These are phyloP conservation scores for Ceratocystiopsis sp. DNA, from an alignment of 2,329 filamentous ascomycete genomes.

Conservation along the genomic window DNA sequence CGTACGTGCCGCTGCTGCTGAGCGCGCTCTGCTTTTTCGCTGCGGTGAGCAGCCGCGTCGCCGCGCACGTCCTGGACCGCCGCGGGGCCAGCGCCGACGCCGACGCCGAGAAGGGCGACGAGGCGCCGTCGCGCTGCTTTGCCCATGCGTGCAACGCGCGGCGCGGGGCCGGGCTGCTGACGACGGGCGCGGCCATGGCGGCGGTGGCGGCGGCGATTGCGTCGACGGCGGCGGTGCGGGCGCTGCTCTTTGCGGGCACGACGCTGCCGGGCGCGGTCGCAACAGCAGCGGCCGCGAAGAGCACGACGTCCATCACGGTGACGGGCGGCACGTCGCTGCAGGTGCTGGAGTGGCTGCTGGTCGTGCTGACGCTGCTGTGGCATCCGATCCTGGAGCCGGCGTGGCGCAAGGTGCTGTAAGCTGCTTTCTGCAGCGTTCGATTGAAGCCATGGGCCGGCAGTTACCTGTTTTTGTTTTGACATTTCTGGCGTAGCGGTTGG, in stretches of 20 bases:
- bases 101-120: not conserved
- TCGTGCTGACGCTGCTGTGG: slow-evolving; percentile 8
- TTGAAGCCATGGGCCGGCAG: no score
- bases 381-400: slow-evolving; percentile 7
- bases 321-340: slow-evolving; percentile 8
- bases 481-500: no score
- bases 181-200: slow-evolving; percentile 6
- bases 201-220: slow-evolving; percentile 7
- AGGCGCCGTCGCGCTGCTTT: not conserved
- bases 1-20: slow-evolving; percentile 7
- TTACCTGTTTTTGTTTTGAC: no score
- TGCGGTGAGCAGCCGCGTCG: slow-evolving; percentile 5
- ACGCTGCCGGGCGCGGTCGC: slow-evolving; percentile 4
- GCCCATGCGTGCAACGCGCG: slow-evolving; percentile 1
- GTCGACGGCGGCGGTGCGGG: slow-evolving; percentile 7
- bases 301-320: not conserved
- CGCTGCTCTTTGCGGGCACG: slow-evolving; percentile 9
- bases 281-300: not conserved
- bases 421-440: not conserved
- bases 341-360: slow-evolving; percentile 10
- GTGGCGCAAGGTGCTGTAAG: slow-evolving; percentile 3
- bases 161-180: slow-evolving; percentile 3
- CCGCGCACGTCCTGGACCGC: not conserved
- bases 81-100: not conserved
- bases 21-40: slow-evolving; percentile 6